Evolutionary conservation across 768 basidiomycete species (phyloP).

Genomic region (Macrolepiota fuliginosa): DNA sequence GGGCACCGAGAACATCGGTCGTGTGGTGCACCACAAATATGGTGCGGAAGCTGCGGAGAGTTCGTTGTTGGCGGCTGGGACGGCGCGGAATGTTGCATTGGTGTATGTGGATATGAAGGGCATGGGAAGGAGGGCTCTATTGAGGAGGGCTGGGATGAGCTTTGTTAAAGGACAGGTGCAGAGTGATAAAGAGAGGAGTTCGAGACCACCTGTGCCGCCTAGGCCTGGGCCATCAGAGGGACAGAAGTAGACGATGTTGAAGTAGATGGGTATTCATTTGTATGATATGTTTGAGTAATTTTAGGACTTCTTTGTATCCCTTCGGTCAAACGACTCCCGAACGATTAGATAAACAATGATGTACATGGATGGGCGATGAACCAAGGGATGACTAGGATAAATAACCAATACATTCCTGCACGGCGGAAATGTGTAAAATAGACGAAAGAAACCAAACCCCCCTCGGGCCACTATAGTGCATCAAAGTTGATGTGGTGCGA

Average conservation of each 20-base stretch:
- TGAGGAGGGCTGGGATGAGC: slow-evolving; percentile 60
- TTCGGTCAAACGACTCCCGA: no score
- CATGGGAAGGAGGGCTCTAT: slow-evolving; percentile 65
- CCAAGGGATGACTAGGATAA: not conserved
- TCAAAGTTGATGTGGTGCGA: slow-evolving; percentile 99
- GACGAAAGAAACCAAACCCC: not conserved
- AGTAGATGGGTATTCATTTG: not conserved
- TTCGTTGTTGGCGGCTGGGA: slow-evolving; percentile 57
- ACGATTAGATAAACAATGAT: not conserved
- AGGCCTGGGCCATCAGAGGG: slow-evolving; percentile 1
- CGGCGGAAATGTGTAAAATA: not conserved
- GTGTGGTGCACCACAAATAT: slow-evolving; percentile 56
- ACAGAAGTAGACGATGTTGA: not conserved
- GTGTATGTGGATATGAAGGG: slow-evolving; percentile 78
- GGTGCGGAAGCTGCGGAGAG: slow-evolving; percentile 63
- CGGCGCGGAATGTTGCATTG: slow-evolving; percentile 67
- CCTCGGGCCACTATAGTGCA: slow-evolving; percentile 60
- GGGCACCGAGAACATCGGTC: slow-evolving; percentile 45
- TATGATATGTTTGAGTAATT: not conserved
- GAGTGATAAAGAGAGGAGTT: slow-evolving; percentile 1
- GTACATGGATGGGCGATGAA: not conserved
- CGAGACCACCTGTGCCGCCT: slow-evolving; percentile 3
- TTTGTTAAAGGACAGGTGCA: slow-evolving; percentile 45
- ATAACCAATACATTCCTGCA: not conserved
- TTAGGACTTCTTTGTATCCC: not conserved